Percentiles rank a stretch among this genome's conserved stretches.
Evolutionary conservation across 345 rosid genomes (phyloP).

Genomic region (Reutealis trisperma): DNA sequence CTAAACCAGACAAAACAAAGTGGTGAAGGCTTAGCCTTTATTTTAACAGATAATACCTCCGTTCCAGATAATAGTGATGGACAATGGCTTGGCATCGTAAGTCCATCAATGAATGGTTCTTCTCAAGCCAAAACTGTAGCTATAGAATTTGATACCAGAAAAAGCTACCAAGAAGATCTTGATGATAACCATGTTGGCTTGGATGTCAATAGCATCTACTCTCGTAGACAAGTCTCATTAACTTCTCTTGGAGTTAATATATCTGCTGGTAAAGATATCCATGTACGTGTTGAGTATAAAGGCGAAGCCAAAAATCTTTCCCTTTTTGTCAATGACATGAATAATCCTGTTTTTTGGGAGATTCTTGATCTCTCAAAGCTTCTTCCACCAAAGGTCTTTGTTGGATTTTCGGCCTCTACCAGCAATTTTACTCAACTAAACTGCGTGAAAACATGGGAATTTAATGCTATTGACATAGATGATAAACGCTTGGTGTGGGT

Average conservation of each 20-base stretch:
- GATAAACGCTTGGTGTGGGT: slow-evolving; percentile 28
- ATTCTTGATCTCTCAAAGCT: slow-evolving; percentile 46
- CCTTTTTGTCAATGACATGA: slow-evolving; percentile 38
- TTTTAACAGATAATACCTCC: slow-evolving; percentile 28
- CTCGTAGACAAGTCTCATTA: slow-evolving; percentile 45
- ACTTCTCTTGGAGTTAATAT: slow-evolving; percentile 32
- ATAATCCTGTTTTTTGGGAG: slow-evolving; percentile 36
- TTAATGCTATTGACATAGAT: slow-evolving; percentile 35
- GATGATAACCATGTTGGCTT: slow-evolving; percentile 71
- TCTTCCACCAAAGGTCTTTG: slow-evolving; percentile 52
- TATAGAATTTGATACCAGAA: slow-evolving; percentile 68
- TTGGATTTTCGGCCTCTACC: slow-evolving; percentile 66
- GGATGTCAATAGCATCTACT: slow-evolving; percentile 50
- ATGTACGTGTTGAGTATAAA: slow-evolving; percentile 43
- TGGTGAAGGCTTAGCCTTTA: slow-evolving; percentile 80
- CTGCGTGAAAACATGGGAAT: slow-evolving; percentile 65
- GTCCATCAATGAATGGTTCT: slow-evolving; percentile 31
- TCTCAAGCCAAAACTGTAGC: slow-evolving; percentile 43
- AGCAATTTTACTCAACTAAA: slow-evolving; percentile 28
- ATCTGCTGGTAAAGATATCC: slow-evolving; percentile 7
- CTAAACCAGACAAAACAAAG: slow-evolving; percentile 35
- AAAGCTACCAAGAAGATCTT: slow-evolving; percentile 49
- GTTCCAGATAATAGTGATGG: slow-evolving; percentile 50
- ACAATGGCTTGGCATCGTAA: slow-evolving; percentile 70
- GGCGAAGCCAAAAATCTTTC: slow-evolving; percentile 48